A percentile compares a stretch with the other conserved stretches of the same genome.
Conservation (phyloP, 768 basidiomycete genomes). For the Calocera viscosa region DNA sequence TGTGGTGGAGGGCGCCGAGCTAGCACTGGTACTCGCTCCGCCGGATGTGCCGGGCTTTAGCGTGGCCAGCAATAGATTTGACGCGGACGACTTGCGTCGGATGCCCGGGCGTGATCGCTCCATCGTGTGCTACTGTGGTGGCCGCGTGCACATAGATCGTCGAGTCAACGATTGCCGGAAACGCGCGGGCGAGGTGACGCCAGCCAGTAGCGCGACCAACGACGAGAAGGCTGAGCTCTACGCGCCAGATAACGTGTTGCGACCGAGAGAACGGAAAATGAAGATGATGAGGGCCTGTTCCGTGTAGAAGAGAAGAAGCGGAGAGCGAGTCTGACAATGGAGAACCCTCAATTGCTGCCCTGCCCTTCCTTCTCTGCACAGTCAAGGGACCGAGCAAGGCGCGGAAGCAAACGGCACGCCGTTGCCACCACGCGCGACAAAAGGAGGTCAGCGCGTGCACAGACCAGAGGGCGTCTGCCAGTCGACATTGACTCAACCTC, state of each 20-base stretch:
- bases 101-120: slow-evolving; percentile 40
- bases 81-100: slow-evolving; percentile 71
- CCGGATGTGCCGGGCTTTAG: neutral
- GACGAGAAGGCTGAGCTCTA: neutral
- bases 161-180: neutral
- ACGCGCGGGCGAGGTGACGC: neutral
- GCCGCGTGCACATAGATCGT: neutral
- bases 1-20: neutral
- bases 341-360: neutral
- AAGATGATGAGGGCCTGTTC: neutral
- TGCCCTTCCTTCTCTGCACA: neutral
- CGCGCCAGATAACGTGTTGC: neutral
- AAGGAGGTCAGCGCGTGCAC: neutral
- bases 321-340: neutral
- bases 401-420: neutral
- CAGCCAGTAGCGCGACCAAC: neutral
- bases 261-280: neutral
- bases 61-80: slow-evolving; percentile 38
- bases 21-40: neutral
- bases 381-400: neutral
- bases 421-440: neutral
- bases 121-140: neutral
- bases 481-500: slow-evolving; percentile 13
- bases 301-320: slow-evolving; percentile 7
- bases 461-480: neutral